Conservation (phyloP, 2,329 filamentous ascomycete species). For the Trichoderma endophyticum region DNA sequence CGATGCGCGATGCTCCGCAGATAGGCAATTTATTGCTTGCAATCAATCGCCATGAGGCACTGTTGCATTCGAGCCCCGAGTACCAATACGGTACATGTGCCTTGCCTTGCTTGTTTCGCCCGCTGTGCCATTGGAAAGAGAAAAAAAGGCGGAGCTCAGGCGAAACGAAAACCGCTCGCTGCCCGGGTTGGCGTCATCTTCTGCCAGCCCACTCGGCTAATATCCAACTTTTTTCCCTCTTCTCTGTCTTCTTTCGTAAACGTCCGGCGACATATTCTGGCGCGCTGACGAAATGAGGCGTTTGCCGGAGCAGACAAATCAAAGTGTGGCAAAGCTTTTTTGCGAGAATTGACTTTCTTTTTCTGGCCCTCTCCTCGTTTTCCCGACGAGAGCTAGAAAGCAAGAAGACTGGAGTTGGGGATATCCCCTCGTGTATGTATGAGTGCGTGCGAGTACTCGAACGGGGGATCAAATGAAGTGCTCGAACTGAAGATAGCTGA, state of each 20-base stretch:
- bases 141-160: background rate
- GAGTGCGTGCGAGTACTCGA: too few relatives aligned
- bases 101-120: background rate
- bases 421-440: background rate
- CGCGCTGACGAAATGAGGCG: constrained; percentile 10
- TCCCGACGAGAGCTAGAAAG: background rate
- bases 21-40: background rate
- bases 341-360: constrained; percentile 3
- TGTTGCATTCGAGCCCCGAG: background rate
- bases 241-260: background rate
- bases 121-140: background rate
- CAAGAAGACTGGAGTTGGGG: background rate
- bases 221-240: background rate
- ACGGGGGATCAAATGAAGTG: background rate
- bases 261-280: background rate
- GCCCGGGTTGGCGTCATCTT: background rate
- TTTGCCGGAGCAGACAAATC: background rate
- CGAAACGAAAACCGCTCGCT: background rate
- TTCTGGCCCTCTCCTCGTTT: background rate
- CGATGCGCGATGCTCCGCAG: background rate
- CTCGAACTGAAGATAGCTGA: background rate
- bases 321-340: background rate
- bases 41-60: constrained; percentile 11
- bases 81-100: background rate
- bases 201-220: constrained; percentile 6